Evolutionary conservation across 768 basidiomycete species (phyloP).

Genomic region (Calocybe indica): DNA sequence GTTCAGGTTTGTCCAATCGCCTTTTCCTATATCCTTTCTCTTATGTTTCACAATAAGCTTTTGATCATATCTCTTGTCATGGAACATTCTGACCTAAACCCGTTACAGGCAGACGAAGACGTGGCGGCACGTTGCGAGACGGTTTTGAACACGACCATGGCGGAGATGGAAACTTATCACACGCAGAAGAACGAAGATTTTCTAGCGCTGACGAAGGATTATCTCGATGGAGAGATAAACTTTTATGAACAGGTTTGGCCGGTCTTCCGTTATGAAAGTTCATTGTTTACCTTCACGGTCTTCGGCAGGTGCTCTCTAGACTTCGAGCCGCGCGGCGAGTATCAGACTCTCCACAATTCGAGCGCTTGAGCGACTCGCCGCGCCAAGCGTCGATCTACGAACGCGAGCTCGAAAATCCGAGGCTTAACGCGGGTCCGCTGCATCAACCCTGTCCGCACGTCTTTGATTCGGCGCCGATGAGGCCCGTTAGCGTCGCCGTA

Average conservation of each 20-base stretch:
- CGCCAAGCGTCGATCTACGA: slow-evolving; percentile 72
- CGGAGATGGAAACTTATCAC: slow-evolving; percentile 81
- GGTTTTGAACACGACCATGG: slow-evolving; percentile 82
- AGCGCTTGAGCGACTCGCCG: slow-evolving; percentile 40
- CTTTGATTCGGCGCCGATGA: slow-evolving; percentile 66
- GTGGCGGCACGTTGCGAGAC: slow-evolving; percentile 77
- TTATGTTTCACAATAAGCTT: neutral
- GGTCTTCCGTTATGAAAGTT: neutral
- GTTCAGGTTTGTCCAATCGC: slow-evolving; percentile 25
- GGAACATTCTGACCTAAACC: neutral
- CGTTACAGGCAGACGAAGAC: slow-evolving; percentile 51
- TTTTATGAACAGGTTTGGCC: slow-evolving; percentile 60
- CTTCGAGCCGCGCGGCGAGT: slow-evolving; percentile 50
- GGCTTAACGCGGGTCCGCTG: slow-evolving; percentile 41
- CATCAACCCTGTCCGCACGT: slow-evolving; percentile 76
- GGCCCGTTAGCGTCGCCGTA: slow-evolving; percentile 69
- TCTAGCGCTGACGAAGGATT: slow-evolving; percentile 47
- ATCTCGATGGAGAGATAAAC: slow-evolving; percentile 74
- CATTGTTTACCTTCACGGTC: neutral
- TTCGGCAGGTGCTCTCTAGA: slow-evolving; percentile 45
- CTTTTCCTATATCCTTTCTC: neutral
- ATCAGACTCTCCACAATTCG: slow-evolving; percentile 45
- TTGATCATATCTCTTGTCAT: neutral
- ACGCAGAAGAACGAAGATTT: slow-evolving; percentile 71
- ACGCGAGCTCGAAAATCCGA: slow-evolving; percentile 58